Evolutionary conservation across 768 basidiomycete genomes (phyloP).

Genomic region (Amanita subjunquillea): DNA sequence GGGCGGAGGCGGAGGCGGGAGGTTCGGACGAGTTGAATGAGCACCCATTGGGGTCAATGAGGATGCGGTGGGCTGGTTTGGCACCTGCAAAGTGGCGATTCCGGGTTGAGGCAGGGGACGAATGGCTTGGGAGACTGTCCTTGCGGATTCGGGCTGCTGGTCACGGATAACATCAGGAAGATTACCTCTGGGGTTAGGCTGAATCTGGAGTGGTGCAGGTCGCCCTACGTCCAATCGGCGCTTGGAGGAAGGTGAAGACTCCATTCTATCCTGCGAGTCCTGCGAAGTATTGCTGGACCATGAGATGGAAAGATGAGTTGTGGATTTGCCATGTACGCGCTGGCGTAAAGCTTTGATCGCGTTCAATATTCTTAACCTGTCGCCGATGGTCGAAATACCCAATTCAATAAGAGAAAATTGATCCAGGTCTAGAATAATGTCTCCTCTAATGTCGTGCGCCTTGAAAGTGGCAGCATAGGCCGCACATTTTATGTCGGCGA

Average conservation of each 20-base stretch:
- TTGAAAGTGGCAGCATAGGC: constrained; percentile 62
- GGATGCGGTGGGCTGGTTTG: constrained; percentile 9
- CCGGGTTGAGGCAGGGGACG: constrained; percentile 43
- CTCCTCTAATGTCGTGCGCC: constrained; percentile 85
- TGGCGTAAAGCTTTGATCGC: constrained; percentile 75
- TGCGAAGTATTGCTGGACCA: constrained; percentile 4
- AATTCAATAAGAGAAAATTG: constrained; percentile 83
- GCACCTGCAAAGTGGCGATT: constrained; percentile 15
- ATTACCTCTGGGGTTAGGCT: constrained; percentile 42
- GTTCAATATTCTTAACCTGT: constrained; percentile 77
- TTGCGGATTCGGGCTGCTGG: constrained; percentile 46
- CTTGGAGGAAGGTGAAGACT: neutral
- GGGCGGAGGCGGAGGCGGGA: constrained; percentile 61
- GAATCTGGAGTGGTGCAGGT: constrained; percentile 77
- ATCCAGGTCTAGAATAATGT: constrained; percentile 87
- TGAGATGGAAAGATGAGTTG: constrained; percentile 8
- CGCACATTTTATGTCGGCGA: constrained; percentile 66
- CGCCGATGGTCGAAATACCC: constrained; percentile 83
- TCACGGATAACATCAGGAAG: constrained; percentile 70
- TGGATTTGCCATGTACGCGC: constrained; percentile 27
- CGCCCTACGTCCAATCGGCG: constrained; percentile 51
- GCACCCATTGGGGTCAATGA: constrained; percentile 20
- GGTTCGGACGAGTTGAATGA: constrained; percentile 30
- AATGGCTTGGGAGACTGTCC: constrained; percentile 22
- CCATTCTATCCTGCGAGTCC: constrained; percentile 1